A percentile compares a stretch with the other conserved stretches of the same genome.
These are phyloP conservation scores for Argentina anserina DNA, from an alignment of 306 rosid species.

Conservation along the genomic window DNA sequence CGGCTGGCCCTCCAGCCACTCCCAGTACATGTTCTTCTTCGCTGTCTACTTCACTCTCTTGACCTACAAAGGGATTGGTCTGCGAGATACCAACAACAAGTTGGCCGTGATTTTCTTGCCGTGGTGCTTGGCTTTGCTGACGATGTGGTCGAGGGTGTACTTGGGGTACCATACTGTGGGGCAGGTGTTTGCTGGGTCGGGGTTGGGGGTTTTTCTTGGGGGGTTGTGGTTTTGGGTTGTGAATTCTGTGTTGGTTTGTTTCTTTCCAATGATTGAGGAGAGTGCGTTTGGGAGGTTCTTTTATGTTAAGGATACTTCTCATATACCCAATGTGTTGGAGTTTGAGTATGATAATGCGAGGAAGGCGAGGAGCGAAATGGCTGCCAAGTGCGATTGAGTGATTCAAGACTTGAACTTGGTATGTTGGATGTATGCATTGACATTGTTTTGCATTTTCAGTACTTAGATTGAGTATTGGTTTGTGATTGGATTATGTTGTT, in stretches of 20 bases:
- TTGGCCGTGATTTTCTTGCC: slow-evolving; percentile 24
- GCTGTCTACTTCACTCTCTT: slow-evolving; percentile 56
- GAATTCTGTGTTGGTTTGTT: slow-evolving; percentile 33
- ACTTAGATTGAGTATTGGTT: background rate
- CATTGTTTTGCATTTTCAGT: background rate
- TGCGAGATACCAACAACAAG: slow-evolving; percentile 38
- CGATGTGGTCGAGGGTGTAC: slow-evolving; percentile 77
- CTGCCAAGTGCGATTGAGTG: slow-evolving; percentile 39
- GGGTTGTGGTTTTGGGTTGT: slow-evolving; percentile 84
- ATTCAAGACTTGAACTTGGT: background rate
- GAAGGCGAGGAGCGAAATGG: slow-evolving; percentile 44
- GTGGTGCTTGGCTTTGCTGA: slow-evolving; percentile 61
- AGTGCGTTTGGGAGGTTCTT: slow-evolving; percentile 64
- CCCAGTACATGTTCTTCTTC: slow-evolving; percentile 91
- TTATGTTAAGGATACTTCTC: slow-evolving; percentile 82
- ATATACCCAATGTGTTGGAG: slow-evolving; percentile 72
- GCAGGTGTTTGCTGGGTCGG: slow-evolving; percentile 89
- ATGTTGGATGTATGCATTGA: background rate
- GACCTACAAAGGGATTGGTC: slow-evolving; percentile 32
- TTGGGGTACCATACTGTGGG: slow-evolving; percentile 78
- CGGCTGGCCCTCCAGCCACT: slow-evolving; percentile 97
- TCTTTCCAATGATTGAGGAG: slow-evolving; percentile 69
- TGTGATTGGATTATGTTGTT: background rate
- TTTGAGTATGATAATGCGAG: slow-evolving; percentile 88
- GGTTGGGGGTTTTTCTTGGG: slow-evolving; percentile 61